phyloP scores from a whole-genome alignment of 805 yeast species.

The Starmerella vaccinii region DNA sequence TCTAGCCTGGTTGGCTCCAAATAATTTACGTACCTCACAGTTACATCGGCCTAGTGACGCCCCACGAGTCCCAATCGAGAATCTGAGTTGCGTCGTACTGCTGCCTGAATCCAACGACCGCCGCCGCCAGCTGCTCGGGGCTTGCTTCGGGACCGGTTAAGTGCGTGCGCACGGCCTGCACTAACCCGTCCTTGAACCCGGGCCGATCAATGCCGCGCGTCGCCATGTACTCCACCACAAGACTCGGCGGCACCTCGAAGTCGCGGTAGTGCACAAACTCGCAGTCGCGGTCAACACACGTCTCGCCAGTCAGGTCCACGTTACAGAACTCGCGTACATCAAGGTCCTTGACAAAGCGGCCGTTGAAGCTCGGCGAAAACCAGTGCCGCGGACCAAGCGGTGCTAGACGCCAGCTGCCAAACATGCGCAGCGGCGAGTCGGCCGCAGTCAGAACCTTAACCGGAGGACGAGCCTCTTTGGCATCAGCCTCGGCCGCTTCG shows the following conservation, averaged over 20 bases:
- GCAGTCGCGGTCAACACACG: constrained; percentile 15
- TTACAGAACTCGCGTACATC: constrained; percentile 15
- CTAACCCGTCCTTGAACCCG: constrained; percentile 14
- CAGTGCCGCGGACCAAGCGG: constrained; percentile 15
- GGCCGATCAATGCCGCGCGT: constrained; percentile 11
- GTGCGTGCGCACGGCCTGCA: constrained; percentile 4
- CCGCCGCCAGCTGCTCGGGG: constrained; percentile 17
- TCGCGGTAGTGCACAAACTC: constrained; percentile 20
- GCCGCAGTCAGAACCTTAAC: constrained; percentile 5
- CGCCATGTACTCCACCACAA: constrained; percentile 20
- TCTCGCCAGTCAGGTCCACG: constrained; percentile 12
- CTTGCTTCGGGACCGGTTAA: constrained; percentile 3
- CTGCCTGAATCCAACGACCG: constrained; percentile 11
- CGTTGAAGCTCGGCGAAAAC: constrained; percentile 21
- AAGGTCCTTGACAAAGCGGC: constrained; percentile 16
- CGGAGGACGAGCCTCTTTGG: background rate
- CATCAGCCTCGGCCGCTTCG: background rate
- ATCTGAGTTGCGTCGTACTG: constrained; percentile 7
- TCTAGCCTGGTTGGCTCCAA: no score
- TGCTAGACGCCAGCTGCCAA: constrained; percentile 21
- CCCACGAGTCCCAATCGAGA: constrained; percentile 16
- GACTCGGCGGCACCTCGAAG: constrained; percentile 11
- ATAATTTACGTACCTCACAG: no score
- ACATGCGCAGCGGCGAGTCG: constrained; percentile 18
- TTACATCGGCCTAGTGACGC: background rate